phyloP scores from a whole-genome alignment of 305 asterid genomes.

The Fraxinus velutina region DNA sequence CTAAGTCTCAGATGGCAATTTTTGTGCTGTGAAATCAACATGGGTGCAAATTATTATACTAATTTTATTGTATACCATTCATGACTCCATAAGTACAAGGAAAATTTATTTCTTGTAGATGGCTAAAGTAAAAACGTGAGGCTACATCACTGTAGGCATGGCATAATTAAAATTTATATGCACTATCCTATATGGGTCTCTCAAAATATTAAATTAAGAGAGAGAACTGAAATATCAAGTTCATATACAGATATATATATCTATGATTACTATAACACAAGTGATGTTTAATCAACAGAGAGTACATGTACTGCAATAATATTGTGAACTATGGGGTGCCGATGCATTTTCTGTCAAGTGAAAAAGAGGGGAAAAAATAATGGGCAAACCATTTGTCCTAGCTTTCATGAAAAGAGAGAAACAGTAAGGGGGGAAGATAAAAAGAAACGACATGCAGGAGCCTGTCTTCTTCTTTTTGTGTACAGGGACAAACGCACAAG shows the following conservation, averaged over 20 bases:
- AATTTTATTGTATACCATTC: neutral
- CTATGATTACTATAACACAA: neutral
- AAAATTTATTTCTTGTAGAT: neutral
- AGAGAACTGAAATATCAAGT: neutral
- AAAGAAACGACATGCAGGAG: neutral
- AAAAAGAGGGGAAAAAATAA: neutral
- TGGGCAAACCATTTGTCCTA: neutral
- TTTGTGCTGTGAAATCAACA: neutral
- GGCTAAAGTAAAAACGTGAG: neutral
- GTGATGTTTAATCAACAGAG: neutral
- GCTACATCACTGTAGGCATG: neutral
- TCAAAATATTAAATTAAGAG: neutral
- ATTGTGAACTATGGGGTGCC: neutral
- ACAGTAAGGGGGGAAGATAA: neutral
- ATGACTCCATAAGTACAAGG: neutral
- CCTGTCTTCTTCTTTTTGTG: neutral
- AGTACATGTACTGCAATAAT: neutral
- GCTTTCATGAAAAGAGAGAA: neutral
- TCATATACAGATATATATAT: neutral
- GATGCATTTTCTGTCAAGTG: neutral
- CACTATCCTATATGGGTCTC: neutral
- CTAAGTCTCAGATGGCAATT: neutral
- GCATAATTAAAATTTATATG: neutral
- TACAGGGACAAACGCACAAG: neutral
- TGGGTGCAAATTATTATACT: neutral